Evolutionary conservation across 192 early-diverging fungal species (phyloP).

Genomic region (Endogone sp.): DNA sequence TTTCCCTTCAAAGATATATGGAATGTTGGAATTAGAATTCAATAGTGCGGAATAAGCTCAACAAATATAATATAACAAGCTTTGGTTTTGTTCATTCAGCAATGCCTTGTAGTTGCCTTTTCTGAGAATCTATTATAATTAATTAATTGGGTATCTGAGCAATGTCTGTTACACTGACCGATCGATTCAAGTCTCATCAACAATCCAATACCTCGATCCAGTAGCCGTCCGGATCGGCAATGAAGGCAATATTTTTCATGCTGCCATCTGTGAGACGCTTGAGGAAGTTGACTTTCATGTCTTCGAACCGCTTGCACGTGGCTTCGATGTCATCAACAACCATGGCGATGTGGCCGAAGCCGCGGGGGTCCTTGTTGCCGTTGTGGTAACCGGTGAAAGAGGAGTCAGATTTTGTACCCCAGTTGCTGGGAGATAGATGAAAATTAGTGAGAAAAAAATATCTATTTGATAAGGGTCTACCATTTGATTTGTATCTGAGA

Average conservation of each 20-base stretch:
- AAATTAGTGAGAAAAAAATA: not conserved
- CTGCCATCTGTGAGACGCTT: conserved; percentile 71
- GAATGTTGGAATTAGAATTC: too few relatives aligned
- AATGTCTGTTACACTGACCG: too few relatives aligned
- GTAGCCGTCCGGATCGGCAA: conserved; percentile 82
- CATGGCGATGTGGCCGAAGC: conserved; percentile 83
- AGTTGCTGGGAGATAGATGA: conserved; percentile 49
- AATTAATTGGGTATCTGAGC: too few relatives aligned
- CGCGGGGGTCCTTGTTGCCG: conserved; percentile 70
- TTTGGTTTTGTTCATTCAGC: too few relatives aligned
- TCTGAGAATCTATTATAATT: too few relatives aligned
- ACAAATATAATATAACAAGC: too few relatives aligned
- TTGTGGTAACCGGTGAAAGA: conserved; percentile 62
- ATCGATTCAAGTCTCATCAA: too few relatives aligned
- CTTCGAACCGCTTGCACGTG: conserved; percentile 71
- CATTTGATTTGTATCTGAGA: too few relatives aligned
- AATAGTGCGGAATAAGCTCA: too few relatives aligned
- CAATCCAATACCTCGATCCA: conserved; percentile 79
- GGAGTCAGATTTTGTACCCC: conserved; percentile 69
- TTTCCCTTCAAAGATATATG: too few relatives aligned
- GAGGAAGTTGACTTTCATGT: conserved; percentile 66
- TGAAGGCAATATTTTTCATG: conserved; percentile 84
- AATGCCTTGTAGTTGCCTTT: too few relatives aligned
- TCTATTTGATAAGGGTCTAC: too few relatives aligned
- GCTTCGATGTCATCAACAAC: conserved; percentile 75